Base-by-base conservation (phyloP, 1,139 yeast species). In the Williopsis jadinii region DNA sequence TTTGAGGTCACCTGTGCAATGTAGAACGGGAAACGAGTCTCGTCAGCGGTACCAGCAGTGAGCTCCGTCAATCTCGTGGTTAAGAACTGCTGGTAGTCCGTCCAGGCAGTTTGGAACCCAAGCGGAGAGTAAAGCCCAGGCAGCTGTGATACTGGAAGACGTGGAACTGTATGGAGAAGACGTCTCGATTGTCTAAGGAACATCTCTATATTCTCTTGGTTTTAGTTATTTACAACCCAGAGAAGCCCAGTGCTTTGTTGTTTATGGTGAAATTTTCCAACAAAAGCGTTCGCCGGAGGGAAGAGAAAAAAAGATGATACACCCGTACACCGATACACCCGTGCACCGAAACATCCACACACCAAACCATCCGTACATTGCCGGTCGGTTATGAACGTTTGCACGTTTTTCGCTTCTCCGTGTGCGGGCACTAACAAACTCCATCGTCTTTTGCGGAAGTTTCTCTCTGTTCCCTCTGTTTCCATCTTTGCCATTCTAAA, bases 1-100 rank as follows among this genome's bases (percentile, higher is more conserved):
- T 77, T 75, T 9, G 94, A 85, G 1, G 95, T 79, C 53, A 80
- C 75, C 46, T 85, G 68, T 51, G 87, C 63, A 48, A 88, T 79
- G 49, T 85, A 87, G 60, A 84, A 80, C 3, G 97, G 94, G 15
- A 74, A 68, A 59, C 86, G 76, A 10, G 84, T 73, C 63, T 88
- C 97, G 59, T 80, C 74, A 48, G 80, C 83, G 1, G 95, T 86
- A 12, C 94, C 95, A 43, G 69, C 77, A 2, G 95, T 85, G 44
- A 77, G 71, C 47, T 82, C 64, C n/a, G 88, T 75, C 48, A 92
- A 71, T 49, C 82, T 81, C 47, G 77, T 73, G 28, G 87, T 75
- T 39, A 87, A 66, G 49, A 67, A 77, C 43, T 69, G 71, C 63
- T 90, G 98, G 61, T 86, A 82, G 45, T 88, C 84, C 6, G 67